Evolutionary conservation across 805 yeast genomes (phyloP).

Genomic region (Kodamaea laetipori): DNA sequence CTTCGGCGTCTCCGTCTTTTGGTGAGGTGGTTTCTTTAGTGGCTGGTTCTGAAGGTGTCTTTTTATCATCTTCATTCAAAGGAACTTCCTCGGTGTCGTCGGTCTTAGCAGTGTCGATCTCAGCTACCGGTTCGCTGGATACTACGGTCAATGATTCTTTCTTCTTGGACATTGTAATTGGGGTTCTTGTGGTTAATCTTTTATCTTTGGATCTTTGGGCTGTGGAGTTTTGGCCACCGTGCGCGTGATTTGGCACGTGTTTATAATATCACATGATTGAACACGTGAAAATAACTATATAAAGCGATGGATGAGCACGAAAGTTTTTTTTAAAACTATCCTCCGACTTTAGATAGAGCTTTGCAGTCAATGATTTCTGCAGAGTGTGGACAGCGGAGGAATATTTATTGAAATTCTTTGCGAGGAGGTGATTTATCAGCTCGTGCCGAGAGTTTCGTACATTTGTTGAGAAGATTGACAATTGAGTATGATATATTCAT

Average conservation of each 20-base stretch:
- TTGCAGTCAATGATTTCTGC: constrained; percentile 29
- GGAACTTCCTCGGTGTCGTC: constrained; percentile 19
- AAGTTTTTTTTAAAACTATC: not conserved
- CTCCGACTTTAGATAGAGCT: constrained; percentile 49
- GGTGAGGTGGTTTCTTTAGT: constrained; percentile 9
- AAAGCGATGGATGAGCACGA: not conserved
- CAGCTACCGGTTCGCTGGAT: constrained; percentile 39
- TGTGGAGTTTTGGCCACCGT: not conserved
- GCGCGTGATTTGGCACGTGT: no score
- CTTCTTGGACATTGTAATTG: constrained; percentile 19
- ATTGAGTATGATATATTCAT: no score
- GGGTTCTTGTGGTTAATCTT: not conserved
- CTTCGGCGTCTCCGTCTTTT: constrained; percentile 15
- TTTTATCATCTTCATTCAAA: constrained; percentile 6
- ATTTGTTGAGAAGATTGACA: no score
- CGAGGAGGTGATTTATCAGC: not conserved
- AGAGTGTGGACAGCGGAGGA: constrained; percentile 54
- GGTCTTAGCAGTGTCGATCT: constrained; percentile 30
- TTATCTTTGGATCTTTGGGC: not conserved
- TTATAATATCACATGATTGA: no score
- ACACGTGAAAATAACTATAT: constrained; percentile 1
- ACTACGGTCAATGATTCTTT: constrained; percentile 29
- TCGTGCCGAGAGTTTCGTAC: no score
- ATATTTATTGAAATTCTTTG: constrained; percentile 22
- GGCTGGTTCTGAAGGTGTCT: constrained; percentile 4